Evolutionary conservation across 441 rosid species (phyloP).

Genomic region (Gossypium davidsonii): DNA sequence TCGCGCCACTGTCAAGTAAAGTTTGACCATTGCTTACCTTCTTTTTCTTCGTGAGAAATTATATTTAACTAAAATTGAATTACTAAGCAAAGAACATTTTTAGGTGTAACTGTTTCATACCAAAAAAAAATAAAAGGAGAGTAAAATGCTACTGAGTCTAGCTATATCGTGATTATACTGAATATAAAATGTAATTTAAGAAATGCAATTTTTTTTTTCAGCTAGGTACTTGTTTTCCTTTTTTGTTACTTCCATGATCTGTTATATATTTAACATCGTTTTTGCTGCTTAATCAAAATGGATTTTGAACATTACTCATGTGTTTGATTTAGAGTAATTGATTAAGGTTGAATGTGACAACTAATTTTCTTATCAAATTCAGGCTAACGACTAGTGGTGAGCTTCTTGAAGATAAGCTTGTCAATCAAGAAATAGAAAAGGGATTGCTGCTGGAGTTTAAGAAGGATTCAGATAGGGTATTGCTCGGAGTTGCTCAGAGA

Average conservation of each 20-base stretch:
- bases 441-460: conserved; percentile 84
- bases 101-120: not conserved
- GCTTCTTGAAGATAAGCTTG: conserved; percentile 63
- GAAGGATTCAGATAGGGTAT: conserved; percentile 69
- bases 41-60: not conserved
- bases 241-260: not conserved
- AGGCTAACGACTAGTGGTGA: conserved; percentile 58
- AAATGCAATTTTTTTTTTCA: not conserved
- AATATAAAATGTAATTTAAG: not conserved
- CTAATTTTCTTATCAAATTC: conserved; percentile 35
- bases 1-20: conserved; percentile 65
- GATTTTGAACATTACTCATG: not conserved
- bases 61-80: not conserved
- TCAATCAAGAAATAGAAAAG: conserved; percentile 44
- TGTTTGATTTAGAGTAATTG: conserved; percentile 1
- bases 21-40: conserved; percentile 9
- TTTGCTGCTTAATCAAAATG: not conserved
- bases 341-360: not conserved
- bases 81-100: not conserved
- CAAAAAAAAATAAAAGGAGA: not conserved
- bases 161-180: not conserved
- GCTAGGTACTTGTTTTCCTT: not conserved
- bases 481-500: conserved; percentile 75
- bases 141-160: not conserved
- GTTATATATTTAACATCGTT: not conserved